A percentile compares a stretch with the other conserved stretches of the same genome.
Evolutionary conservation across 2,329 filamentous ascomycete species (phyloP).

Genomic region (Colletotrichum zoysiae): DNA sequence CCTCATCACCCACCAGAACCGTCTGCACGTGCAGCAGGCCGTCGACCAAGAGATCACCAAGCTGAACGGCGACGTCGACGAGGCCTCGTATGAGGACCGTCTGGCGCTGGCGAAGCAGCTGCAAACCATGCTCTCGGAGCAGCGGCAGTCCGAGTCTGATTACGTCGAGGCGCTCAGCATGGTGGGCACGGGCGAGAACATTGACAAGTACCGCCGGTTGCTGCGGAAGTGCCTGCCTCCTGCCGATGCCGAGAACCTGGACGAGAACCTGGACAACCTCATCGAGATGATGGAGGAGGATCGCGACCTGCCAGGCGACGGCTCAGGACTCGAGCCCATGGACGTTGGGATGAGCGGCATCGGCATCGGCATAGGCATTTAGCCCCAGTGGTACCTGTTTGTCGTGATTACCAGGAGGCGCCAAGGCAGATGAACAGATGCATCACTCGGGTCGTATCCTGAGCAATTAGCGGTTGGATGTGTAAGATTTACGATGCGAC

Average conservation of each 20-base stretch:
- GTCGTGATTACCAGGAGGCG: background rate
- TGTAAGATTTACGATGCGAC: slow-evolving; percentile 24
- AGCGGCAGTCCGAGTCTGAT: slow-evolving; percentile 72
- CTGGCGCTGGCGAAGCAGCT: slow-evolving; percentile 70
- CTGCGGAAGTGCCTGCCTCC: slow-evolving; percentile 77
- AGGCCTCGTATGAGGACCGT: slow-evolving; percentile 67
- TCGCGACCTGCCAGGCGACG: slow-evolving; percentile 59
- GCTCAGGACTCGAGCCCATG: slow-evolving; percentile 46
- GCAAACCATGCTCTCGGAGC: slow-evolving; percentile 67
- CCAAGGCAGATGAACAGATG: background rate
- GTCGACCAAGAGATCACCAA: slow-evolving; percentile 64
- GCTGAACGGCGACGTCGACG: slow-evolving; percentile 58
- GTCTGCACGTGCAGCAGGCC: slow-evolving; percentile 64
- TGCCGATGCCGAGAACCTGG: slow-evolving; percentile 75
- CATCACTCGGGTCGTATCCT: slow-evolving; percentile 3
- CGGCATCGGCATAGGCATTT: slow-evolving; percentile 36
- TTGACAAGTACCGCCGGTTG: slow-evolving; percentile 78
- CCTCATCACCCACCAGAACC: slow-evolving; percentile 65
- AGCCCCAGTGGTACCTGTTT: background rate
- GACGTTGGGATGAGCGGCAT: slow-evolving; percentile 44
- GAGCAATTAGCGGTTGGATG: slow-evolving; percentile 14
- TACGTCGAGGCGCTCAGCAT: slow-evolving; percentile 77
- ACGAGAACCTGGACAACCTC: slow-evolving; percentile 71
- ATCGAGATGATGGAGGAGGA: slow-evolving; percentile 75
- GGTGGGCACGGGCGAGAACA: slow-evolving; percentile 79